phyloP scores from a whole-genome alignment of 352 stramenopile genomes.

The Phytophthora quininea region DNA sequence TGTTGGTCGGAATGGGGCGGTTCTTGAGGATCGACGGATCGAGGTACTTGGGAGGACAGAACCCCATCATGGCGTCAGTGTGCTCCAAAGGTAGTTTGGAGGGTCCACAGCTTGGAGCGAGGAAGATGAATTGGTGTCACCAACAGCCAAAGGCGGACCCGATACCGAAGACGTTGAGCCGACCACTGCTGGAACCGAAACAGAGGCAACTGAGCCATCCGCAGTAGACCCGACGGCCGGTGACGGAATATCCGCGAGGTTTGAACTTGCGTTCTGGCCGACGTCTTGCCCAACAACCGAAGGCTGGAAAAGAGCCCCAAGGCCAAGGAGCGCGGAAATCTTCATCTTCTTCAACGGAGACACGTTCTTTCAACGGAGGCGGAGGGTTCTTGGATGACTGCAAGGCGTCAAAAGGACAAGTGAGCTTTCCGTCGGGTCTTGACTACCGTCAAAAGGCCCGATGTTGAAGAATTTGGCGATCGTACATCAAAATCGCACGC shows the following conservation, averaged over 20 bases:
- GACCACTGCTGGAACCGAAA: constrained; percentile 5
- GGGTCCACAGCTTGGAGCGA: constrained; percentile 31
- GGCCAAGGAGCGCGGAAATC: constrained; percentile 26
- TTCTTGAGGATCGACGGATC: constrained; percentile 44
- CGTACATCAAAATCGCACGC: constrained; percentile 4
- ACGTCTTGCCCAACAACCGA: constrained; percentile 19
- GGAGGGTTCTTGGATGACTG: constrained; percentile 15
- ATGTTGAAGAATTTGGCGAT: neutral
- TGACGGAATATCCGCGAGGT: constrained; percentile 13
- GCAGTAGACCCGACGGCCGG: constrained; percentile 20
- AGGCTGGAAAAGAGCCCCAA: constrained; percentile 29
- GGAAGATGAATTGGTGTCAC: constrained; percentile 15
- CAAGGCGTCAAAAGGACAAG: constrained; percentile 38
- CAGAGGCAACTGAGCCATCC: constrained; percentile 8
- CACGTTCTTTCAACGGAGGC: neutral
- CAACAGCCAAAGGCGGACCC: constrained; percentile 9
- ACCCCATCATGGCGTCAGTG: constrained; percentile 55
- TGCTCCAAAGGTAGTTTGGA: constrained; percentile 47
- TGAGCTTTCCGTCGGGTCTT: constrained; percentile 22
- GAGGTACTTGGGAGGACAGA: constrained; percentile 64
- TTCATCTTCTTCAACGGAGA: constrained; percentile 32
- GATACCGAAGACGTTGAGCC: constrained; percentile 7
- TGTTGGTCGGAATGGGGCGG: constrained; percentile 71
- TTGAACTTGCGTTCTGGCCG: constrained; percentile 18
- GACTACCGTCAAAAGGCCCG: neutral